A percentile compares a stretch with the other conserved stretches of the same genome.
These are phyloP conservation scores for Brassica napus DNA, from an alignment of 345 rosid species.

Conservation along the genomic window Da-Ae NC_063446.1:39619001-39619500, in stretches of 20 bases:
- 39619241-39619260: neutral
- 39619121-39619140: too few species aligned
- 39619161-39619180: neutral
- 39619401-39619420: too few species aligned
- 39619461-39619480: neutral
- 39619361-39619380: neutral
- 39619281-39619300: neutral
- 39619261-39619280: neutral
- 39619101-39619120: neutral
- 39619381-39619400: neutral
- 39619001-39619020: too few species aligned
- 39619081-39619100: too few species aligned
- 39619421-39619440: too few species aligned
- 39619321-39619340: neutral
- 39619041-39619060: too few species aligned
- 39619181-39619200: neutral
- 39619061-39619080: too few species aligned
- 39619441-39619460: neutral
- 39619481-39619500: rapidly evolving
- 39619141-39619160: neutral
- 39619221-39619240: neutral
- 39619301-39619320: neutral
- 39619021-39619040: too few species aligned
- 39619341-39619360: neutral
- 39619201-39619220: neutral